phyloP scores from a whole-genome alignment of 441 rosid genomes.

The Pelargonium cotyledonis region DNA sequence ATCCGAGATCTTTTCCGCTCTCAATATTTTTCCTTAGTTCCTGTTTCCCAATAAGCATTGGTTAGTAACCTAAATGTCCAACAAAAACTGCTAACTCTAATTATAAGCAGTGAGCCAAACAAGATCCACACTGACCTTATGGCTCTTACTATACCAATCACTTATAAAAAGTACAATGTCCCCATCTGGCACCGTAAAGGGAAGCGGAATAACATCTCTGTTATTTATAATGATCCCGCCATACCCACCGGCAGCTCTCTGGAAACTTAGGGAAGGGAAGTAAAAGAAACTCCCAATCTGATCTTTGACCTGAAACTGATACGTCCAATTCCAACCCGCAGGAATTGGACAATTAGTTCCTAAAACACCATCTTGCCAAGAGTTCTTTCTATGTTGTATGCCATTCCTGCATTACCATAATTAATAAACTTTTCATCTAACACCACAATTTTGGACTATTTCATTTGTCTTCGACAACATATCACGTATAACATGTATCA shows the following conservation, averaged over 20 bases:
- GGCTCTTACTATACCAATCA: constrained; percentile 76
- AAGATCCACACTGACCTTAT: constrained; percentile 45
- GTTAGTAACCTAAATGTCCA: constrained; percentile 8
- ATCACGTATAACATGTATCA: background rate
- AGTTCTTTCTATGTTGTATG: constrained; percentile 3
- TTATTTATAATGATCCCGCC: constrained; percentile 55
- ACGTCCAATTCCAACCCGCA: background rate
- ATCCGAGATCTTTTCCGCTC: background rate
- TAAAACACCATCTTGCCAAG: background rate
- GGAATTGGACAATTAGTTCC: constrained; percentile 7
- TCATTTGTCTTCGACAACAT: background rate
- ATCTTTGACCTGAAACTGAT: background rate
- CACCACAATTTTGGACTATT: background rate
- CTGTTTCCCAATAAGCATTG: background rate
- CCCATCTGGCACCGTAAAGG: constrained; percentile 66
- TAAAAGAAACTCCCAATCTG: constrained; percentile 1
- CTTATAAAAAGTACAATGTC: constrained; percentile 82
- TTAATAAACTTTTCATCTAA: background rate
- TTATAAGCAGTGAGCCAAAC: constrained; percentile 16
- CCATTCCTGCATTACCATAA: constrained; percentile 9
- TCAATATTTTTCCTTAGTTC: constrained; percentile 1
- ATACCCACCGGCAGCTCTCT: constrained; percentile 5
- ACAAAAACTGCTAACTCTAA: constrained; percentile 12
- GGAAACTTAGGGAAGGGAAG: constrained; percentile 6
- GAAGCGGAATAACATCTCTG: constrained; percentile 78